These are phyloP conservation scores for Lecanicillium sp. DNA, from an alignment of 2,329 filamentous ascomycete genomes.

Conservation along the genomic window DNA sequence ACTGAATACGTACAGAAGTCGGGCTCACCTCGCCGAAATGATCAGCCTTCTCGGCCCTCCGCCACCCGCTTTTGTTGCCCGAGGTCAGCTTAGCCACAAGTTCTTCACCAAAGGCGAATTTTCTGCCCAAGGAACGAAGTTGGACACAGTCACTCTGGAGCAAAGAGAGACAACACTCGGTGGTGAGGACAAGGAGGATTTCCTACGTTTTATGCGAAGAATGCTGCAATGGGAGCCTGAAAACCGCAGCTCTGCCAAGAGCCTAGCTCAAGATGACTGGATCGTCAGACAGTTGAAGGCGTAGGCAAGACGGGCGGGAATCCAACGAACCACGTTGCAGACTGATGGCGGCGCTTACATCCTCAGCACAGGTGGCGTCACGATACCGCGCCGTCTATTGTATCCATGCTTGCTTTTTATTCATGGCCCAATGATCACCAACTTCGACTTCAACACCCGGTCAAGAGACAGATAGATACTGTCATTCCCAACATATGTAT, in stretches of 20 bases:
- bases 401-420: too few species aligned
- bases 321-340: too few species aligned
- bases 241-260: slow-evolving; percentile 24
- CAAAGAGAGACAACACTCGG: slow-evolving; percentile 31
- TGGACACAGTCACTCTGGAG: slow-evolving; percentile 25
- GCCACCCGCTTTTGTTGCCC: slow-evolving; percentile 28
- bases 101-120: slow-evolving; percentile 35
- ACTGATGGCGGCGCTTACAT: too few species aligned
- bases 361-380: too few species aligned
- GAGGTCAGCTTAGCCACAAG: slow-evolving; percentile 25
- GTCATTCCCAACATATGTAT: too few species aligned
- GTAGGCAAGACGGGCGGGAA: too few species aligned
- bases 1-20: slow-evolving; percentile 32
- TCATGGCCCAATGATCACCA: too few species aligned
- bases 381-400: too few species aligned
- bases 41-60: slow-evolving; percentile 39
- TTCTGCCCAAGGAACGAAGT: slow-evolving; percentile 15
- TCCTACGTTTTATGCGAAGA: slow-evolving; percentile 30
- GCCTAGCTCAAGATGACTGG: slow-evolving; percentile 26
- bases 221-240: slow-evolving; percentile 33
- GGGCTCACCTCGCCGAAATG: slow-evolving; percentile 44
- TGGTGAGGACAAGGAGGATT: slow-evolving; percentile 24
- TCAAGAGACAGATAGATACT: too few species aligned
- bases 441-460: too few species aligned
- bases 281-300: slow-evolving; percentile 15